Percentiles rank a stretch among this genome's conserved stretches.
Evolutionary conservation across 108 stramenopile species (phyloP).

Genomic region (Phaeodactylum tricornutum): DNA sequence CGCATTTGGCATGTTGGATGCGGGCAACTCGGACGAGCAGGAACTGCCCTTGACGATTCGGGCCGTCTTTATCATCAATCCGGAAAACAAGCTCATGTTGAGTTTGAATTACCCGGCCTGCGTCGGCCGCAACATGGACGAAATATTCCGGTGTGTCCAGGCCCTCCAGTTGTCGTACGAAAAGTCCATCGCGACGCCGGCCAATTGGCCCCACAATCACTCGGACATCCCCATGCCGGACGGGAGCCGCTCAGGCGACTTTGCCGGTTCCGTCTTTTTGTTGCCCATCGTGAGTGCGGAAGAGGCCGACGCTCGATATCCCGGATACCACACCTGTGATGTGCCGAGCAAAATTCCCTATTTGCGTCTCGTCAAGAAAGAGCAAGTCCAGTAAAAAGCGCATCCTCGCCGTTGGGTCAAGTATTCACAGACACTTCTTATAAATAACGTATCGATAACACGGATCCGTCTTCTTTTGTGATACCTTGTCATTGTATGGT

Average conservation of each 20-base stretch:
- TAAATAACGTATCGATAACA: no score
- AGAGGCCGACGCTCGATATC: conserved; percentile 40
- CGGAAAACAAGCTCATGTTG: conserved; percentile 74
- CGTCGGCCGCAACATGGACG: conserved; percentile 78
- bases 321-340: conserved; percentile 42
- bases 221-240: conserved; percentile 29
- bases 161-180: conserved; percentile 53
- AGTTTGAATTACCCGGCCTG: conserved; percentile 73
- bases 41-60: conserved; percentile 63
- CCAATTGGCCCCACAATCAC: conserved; percentile 68
- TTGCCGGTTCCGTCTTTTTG: conserved; percentile 55
- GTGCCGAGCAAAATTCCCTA: conserved; percentile 46
- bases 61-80: conserved; percentile 72
- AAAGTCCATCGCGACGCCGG: conserved; percentile 58
- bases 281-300: conserved; percentile 44
- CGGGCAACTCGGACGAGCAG: conserved; percentile 38
- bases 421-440: no score
- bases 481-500: no score
- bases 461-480: no score
- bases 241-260: conserved; percentile 31
- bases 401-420: no score
- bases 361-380: conserved; percentile 46
- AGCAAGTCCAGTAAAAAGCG: conserved; percentile 23
- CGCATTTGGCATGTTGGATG: conserved; percentile 61
- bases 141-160: conserved; percentile 66